Evolutionary conservation across 2,329 filamentous ascomycete species (phyloP), one percentile per base, ranked within the genome.

Genomic region (Aureobasidium sp.): DNA sequence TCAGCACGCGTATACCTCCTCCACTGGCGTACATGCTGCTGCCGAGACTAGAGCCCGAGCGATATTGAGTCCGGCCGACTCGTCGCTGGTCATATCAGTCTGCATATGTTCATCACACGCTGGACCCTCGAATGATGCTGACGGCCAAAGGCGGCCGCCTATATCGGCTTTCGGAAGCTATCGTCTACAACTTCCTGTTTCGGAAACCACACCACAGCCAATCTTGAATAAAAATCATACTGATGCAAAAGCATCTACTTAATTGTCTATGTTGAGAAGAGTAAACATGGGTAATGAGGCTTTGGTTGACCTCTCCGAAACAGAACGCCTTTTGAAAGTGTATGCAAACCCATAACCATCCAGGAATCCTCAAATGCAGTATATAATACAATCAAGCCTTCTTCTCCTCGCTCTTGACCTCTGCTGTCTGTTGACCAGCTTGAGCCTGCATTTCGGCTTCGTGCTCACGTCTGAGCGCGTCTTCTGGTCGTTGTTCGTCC

Each of bases 401-500:
- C 42, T 55, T 53, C 21, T 61, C 59, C 27, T 61, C 50, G 7
- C 25, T 13, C 42, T 61, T 61, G 6, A 16, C 21, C n/a, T 49
- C 45, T 3, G 59, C 44, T 21, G 27, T 11, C 41, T 42, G 37
- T 27, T 42, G 47, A n/a, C 54, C 34, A n/a, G 50, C 30, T 25
- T 48, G 32, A 29, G 59, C 30, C 36, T 66, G 65, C 11, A 67
- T 59, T 29, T 71, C 67, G 25, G 58, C 58, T 52, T 70, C 67
- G 25, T 63, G 63, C 36, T 69, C 68, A 16, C 63, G 63, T 11
- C 63, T 63, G 9, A 72, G 63, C 13, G 69, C 69, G 21, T 67
- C 67, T 15, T 69, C 67, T 54, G 71, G 69, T 50, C 65, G 67
- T 34, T 59, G 62, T 25, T 72, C 71, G 63, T 91, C 89, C 66